Evolutionary conservation across 768 basidiomycete genomes (phyloP).

Genomic region (Russula sp.): DNA sequence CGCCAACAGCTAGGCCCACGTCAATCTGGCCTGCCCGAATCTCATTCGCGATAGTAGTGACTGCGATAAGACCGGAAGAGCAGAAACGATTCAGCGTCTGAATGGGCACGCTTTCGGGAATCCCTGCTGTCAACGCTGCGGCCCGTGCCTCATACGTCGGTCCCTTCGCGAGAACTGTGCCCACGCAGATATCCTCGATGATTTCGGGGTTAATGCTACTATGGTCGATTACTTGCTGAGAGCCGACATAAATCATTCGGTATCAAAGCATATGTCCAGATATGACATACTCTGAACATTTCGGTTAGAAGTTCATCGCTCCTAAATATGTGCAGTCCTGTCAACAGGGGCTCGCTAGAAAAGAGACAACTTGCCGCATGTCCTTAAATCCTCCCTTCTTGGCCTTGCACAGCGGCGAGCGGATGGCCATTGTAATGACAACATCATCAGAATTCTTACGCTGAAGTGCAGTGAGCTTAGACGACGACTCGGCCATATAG

Average conservation of each 20-base stretch:
- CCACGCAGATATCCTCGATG: slow-evolving; percentile 74
- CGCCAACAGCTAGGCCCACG: slow-evolving; percentile 73
- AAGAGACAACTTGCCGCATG: slow-evolving; percentile 39
- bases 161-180: slow-evolving; percentile 61
- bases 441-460: slow-evolving; percentile 66
- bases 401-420: slow-evolving; percentile 69
- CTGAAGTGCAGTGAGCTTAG: slow-evolving; percentile 45
- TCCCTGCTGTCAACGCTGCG: slow-evolving; percentile 72
- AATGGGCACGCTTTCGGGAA: slow-evolving; percentile 69
- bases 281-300: slow-evolving; percentile 57
- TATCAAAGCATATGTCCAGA: slow-evolving; percentile 16
- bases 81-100: slow-evolving; percentile 77
- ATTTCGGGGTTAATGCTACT: slow-evolving; percentile 55
- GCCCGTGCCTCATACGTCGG: slow-evolving; percentile 64
- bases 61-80: slow-evolving; percentile 81
- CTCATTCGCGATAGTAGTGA: slow-evolving; percentile 68
- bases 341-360: not conserved
- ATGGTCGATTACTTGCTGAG: slow-evolving; percentile 49
- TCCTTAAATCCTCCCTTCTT: slow-evolving; percentile 73
- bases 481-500: slow-evolving; percentile 24
- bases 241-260: slow-evolving; percentile 3
- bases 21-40: slow-evolving; percentile 73
- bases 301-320: slow-evolving; percentile 76
- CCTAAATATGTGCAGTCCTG: slow-evolving; percentile 29
- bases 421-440: slow-evolving; percentile 74